phyloP scores from a whole-genome alignment of 768 basidiomycete genomes.

The Boletus eberwhitei region DNA sequence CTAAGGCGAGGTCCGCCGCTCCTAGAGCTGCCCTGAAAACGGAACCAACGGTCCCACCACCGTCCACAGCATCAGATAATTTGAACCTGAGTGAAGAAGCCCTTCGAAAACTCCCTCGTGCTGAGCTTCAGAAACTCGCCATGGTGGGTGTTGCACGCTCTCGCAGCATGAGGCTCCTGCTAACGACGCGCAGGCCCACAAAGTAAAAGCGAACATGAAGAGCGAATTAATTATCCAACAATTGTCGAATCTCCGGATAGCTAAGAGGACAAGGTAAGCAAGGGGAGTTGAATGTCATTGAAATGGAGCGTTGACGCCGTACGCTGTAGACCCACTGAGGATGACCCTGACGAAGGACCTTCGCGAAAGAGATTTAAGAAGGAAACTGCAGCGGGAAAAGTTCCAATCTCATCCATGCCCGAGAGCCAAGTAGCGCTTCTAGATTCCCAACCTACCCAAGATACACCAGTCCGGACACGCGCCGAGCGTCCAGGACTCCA shows the following conservation, averaged over 20 bases:
- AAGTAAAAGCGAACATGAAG: constrained; percentile 25
- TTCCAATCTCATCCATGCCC: background rate
- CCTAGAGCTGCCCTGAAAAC: background rate
- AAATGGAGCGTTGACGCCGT: background rate
- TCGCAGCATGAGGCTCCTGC: background rate
- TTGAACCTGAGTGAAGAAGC: constrained; percentile 8
- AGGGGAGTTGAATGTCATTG: background rate
- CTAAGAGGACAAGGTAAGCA: constrained; percentile 14
- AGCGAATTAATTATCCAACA: constrained; percentile 24
- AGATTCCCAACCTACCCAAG: background rate
- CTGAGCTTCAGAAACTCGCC: constrained; percentile 25
- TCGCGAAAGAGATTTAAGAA: constrained; percentile 15
- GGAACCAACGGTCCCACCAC: background rate
- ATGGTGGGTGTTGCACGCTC: constrained; percentile 12
- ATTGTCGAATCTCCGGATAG: constrained; percentile 10
- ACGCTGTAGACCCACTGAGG: constrained; percentile 3
- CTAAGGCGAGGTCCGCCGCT: constrained; percentile 4
- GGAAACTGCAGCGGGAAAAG: background rate
- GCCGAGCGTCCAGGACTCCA: background rate
- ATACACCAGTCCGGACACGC: background rate
- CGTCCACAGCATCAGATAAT: background rate
- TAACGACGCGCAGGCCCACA: constrained; percentile 18
- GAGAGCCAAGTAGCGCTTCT: background rate
- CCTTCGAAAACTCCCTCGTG: constrained; percentile 26
- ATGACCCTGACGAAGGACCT: constrained; percentile 7